Conservation (phyloP, 495 filamentous ascomycete species). For the Schizothecium vesticola region DNA sequence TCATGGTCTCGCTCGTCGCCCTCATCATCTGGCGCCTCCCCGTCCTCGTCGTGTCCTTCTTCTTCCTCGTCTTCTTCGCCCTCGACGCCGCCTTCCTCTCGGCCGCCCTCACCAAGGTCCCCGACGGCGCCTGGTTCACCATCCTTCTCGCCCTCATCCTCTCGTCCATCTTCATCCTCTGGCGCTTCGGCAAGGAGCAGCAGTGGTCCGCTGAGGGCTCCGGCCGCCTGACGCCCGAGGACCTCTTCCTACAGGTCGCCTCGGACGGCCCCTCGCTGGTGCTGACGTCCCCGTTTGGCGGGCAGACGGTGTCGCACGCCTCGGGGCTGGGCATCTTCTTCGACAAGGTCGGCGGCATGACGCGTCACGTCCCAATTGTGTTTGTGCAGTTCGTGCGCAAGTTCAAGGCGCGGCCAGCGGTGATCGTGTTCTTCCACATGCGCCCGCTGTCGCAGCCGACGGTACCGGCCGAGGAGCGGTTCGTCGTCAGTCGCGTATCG, state of each 20-base stretch:
- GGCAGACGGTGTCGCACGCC: conserved; percentile 31
- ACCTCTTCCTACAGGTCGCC: conserved; percentile 28
- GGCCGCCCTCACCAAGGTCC: conserved; percentile 61
- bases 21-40: conserved; percentile 63
- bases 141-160: conserved; percentile 55
- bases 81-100: conserved; percentile 63
- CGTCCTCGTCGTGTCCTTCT: conserved; percentile 48
- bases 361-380: conserved; percentile 40
- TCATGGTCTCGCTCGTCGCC: conserved; percentile 61
- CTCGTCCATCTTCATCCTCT: conserved; percentile 57
- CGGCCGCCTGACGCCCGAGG: conserved; percentile 47
- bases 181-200: conserved; percentile 69
- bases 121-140: conserved; percentile 71
- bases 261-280: conserved; percentile 11
- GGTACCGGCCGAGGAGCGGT: conserved; percentile 35
- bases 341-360: conserved; percentile 48
- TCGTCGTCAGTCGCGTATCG: conserved; percentile 30
- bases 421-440: conserved; percentile 55
- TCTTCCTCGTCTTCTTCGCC: conserved; percentile 55
- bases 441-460: conserved; percentile 45
- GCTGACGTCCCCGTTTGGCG: conserved; percentile 35
- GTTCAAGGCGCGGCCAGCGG: conserved; percentile 48
- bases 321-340: conserved; percentile 57
- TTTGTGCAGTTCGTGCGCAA: conserved; percentile 57
- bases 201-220: conserved; percentile 63